Base-by-base conservation (phyloP, 345 rosid genomes). In the Mallotus nudiflorus region DNA sequence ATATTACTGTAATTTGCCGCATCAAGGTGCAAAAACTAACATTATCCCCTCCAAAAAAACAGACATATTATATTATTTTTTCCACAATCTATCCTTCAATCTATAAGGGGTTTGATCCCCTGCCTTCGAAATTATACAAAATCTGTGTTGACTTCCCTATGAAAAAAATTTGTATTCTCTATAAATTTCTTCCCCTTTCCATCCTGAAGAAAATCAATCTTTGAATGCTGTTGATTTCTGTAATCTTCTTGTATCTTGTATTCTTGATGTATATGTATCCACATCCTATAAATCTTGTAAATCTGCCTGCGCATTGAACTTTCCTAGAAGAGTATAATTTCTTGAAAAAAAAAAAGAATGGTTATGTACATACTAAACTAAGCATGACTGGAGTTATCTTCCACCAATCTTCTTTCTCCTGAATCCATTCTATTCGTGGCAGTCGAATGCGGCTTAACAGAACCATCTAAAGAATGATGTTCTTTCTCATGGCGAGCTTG, bases 371-470 rank as follows among this genome's bases (percentile, higher is more conserved):
- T 49, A 20, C 81, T 74, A 63, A 18, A 64, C 83, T 53, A 74
- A 66, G 49, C 60, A 10, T 58, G 57, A 25, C 49, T 61, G 13
- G 75, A 27, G 35, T 77, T 45, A 24, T 62, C 50, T 22, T 55
- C 25, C 46, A 53, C 27, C 56, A n/a, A n/a, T n/a, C n/a, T 70
- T 42, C 20, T 58, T 55, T 25, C 40, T 63, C 27, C 70, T 25
- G 54, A 44, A 63, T 80, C 66, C 45, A 28, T 39, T 46, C 48
- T 74, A 13, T 25, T 35, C 28, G 28, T 62, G 20, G 73, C 25
- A 19, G 70, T 15, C 5, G 73, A 54, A 46, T 80, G 84, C 27
- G 83, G 88, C 65, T 75, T 84, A 25, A 76, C 79, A 52, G 82
- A 80, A 20, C 71, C 52, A 61, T 85, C 78, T 5, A 40, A 35